Conservation (phyloP, 208 protist species). For the Trypanosoma brucei region DNA sequence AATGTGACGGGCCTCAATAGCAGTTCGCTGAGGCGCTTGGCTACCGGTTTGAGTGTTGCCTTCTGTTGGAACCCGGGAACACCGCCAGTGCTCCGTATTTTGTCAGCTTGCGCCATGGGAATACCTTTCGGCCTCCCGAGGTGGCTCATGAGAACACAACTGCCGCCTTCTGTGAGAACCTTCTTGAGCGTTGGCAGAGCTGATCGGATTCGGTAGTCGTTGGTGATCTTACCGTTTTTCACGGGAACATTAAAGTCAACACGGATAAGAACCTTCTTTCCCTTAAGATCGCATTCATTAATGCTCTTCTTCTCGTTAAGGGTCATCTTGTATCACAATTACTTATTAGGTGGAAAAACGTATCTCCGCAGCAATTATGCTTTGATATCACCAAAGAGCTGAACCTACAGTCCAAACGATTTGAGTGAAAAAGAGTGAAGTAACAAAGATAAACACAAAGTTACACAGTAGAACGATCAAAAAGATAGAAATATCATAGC, state of each 20-base stretch:
- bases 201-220: slow-evolving; percentile 94
- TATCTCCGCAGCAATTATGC: slow-evolving; percentile 81
- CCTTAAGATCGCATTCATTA: slow-evolving; percentile 83
- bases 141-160: slow-evolving; percentile 95
- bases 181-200: slow-evolving; percentile 96
- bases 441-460: no score
- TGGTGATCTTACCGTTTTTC: slow-evolving; percentile 89
- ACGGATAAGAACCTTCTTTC: slow-evolving; percentile 93
- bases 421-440: no score
- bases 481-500: no score
- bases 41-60: slow-evolving; percentile 70
- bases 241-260: slow-evolving; percentile 99
- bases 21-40: slow-evolving; percentile 84
- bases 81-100: background rate
- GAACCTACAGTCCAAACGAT: no score
- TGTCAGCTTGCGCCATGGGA: background rate
- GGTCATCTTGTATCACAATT: slow-evolving; percentile 90
- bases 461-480: no score
- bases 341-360: slow-evolving; percentile 73
- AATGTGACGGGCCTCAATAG: slow-evolving; percentile 69
- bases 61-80: background rate
- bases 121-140: slow-evolving; percentile 95
- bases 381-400: no score
- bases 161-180: slow-evolving; percentile 85
- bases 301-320: slow-evolving; percentile 66